Base-by-base conservation (phyloP, 2,329 filamentous ascomycete species). In the Colletotrichum eleusines region DNA sequence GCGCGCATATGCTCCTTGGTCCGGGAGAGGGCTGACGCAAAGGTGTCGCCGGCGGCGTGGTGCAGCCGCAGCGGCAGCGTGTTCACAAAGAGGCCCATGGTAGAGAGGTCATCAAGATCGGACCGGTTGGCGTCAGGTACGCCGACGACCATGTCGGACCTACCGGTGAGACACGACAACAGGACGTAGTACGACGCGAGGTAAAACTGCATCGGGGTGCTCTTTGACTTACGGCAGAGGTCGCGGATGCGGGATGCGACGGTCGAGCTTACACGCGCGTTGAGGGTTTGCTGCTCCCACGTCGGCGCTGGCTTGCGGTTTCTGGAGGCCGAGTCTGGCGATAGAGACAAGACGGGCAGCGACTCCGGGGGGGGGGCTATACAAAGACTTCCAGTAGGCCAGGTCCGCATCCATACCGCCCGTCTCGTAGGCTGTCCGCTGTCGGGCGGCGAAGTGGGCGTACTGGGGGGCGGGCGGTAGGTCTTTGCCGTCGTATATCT, bases 61-160 rank as follows among this genome's bases (percentile, higher is more conserved):
- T 8, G 7, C 87, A 82, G 1, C 79, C 51, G 78, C 2, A 88
- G 58, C 3, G 86, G 81, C 1, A 89, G 76, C 1, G 87, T 74
- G 70, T 89, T 88, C 1, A 88, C 66, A 44, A 84, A 84, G 51
- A 81, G 75, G 2, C 87, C 87, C 3, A 88, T 75, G 9, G 76
- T 85, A 0, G 73, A 66, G 18, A 76, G 66, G 2, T 79, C 63
- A 1, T 78, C 71, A 16, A 68, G 67, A 1, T 85, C 81, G 0
- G 81, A 82, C 54, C 76, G 81, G 8, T 83, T 83, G 9, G 83
- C 83, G 74, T 88, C 85, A 0, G 80, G 81, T 18, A 87, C 78
- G 11, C 86, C 86, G 62, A 89, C 85, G 35, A 74, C 77, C n/a
- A 88, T n/a, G 31, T 86, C 81, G 0, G 80, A 72, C 14, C 40